phyloP scores from a whole-genome alignment of 192 early-diverging fungal species.

The Dissophora ornata region DNA sequence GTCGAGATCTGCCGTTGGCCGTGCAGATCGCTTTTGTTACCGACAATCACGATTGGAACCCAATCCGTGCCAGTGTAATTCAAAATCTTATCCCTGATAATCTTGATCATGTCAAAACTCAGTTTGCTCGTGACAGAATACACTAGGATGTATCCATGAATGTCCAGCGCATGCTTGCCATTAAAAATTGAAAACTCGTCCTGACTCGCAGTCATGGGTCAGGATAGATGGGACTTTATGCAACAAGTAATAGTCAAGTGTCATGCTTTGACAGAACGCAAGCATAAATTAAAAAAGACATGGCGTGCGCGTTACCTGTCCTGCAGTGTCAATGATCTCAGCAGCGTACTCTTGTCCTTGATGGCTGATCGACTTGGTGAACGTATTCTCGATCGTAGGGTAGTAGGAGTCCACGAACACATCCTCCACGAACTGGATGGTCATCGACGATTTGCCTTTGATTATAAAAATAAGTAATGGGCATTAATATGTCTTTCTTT shows the following conservation, averaged over 20 bases:
- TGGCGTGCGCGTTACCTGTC: conserved; percentile 90
- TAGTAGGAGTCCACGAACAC: conserved; percentile 94
- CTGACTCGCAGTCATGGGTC: conserved; percentile 39
- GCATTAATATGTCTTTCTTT: no score
- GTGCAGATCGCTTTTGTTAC: conserved; percentile 92
- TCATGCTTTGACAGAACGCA: no score
- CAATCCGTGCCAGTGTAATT: conserved; percentile 90
- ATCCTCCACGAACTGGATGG: conserved; percentile 92
- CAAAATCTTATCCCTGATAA: conserved; percentile 94
- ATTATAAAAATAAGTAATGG: not conserved
- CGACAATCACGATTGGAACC: conserved; percentile 92
- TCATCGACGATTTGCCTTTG: conserved; percentile 88
- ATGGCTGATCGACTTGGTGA: conserved; percentile 87
- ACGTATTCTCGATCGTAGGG: conserved; percentile 95
- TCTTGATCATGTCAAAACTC: conserved; percentile 90
- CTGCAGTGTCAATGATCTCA: conserved; percentile 96
- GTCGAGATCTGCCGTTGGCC: conserved; percentile 79
- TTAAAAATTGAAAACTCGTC: conserved; percentile 96
- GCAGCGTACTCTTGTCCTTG: conserved; percentile 86
- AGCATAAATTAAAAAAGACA: no score
- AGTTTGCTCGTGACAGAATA: conserved; percentile 90
- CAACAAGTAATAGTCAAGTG: no score
- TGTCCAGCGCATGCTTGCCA: conserved; percentile 87
- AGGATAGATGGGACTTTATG: not conserved
- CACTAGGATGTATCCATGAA: conserved; percentile 95